These are phyloP conservation scores for Nymphaea thermarum DNA, from an alignment of 164 flowering plant species.

Conservation along the genomic window DNA sequence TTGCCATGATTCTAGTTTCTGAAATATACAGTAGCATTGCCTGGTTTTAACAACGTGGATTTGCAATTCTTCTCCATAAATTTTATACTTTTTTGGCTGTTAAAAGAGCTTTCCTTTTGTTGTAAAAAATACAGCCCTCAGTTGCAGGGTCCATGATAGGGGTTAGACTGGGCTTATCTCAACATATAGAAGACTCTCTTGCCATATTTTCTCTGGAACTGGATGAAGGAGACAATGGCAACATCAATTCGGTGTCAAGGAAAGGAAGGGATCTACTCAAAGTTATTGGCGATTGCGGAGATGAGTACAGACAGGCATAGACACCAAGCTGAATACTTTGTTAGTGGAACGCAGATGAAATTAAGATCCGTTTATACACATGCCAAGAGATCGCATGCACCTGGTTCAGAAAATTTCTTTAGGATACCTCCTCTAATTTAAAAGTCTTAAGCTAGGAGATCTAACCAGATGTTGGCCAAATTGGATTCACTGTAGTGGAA, in stretches of 20 bases:
- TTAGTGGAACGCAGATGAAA: neutral
- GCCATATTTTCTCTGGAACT: constrained; percentile 67
- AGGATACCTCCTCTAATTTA: too few species aligned
- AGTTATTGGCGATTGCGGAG: constrained; percentile 94
- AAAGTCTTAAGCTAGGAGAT: too few species aligned
- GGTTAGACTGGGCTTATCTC: constrained; percentile 82
- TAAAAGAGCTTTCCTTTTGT: neutral
- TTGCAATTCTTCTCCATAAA: neutral
- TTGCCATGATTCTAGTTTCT: neutral
- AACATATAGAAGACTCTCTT: constrained; percentile 63
- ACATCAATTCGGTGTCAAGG: constrained; percentile 47
- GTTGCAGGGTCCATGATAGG: constrained; percentile 98
- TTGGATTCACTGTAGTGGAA: too few species aligned
- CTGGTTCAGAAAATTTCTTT: too few species aligned
- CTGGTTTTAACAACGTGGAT: neutral
- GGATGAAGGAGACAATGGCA: constrained; percentile 65
- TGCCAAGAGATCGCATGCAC: too few species aligned
- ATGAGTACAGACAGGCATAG: constrained; percentile 73
- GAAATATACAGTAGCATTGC: neutral
- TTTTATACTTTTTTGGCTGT: neutral
- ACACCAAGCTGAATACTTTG: neutral
- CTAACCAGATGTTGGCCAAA: too few species aligned
- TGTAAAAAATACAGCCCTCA: constrained; percentile 37
- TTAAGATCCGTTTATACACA: too few species aligned
- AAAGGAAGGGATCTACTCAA: constrained; percentile 65